These are phyloP conservation scores for Epithemia pelagica DNA, from an alignment of 108 stramenopile genomes.

Conservation along the genomic window DNA sequence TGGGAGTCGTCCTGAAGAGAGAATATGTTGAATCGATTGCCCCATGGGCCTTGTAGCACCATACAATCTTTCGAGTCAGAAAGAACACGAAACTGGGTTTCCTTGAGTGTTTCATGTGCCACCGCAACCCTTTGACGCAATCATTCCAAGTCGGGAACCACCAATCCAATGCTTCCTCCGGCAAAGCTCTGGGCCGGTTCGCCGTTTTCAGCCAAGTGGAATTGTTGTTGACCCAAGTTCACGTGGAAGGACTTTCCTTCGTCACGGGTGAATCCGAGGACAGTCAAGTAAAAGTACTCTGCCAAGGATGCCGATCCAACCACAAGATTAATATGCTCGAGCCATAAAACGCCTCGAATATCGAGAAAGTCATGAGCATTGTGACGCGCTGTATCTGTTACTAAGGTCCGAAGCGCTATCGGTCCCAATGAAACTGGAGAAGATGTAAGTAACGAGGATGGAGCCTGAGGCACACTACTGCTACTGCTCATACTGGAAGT, in stretches of 20 bases:
- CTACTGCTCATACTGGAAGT: not conserved
- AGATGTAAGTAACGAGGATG: not conserved
- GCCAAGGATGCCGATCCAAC: conserved; percentile 35
- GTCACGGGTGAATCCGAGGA: conserved; percentile 42
- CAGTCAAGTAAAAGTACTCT: conserved; percentile 43
- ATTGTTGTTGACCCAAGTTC: conserved; percentile 65
- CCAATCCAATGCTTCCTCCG: conserved; percentile 27
- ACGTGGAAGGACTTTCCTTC: conserved; percentile 38
- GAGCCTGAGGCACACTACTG: not conserved
- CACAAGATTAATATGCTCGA: conserved; percentile 62
- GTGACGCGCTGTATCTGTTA: not conserved
- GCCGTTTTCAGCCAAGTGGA: conserved; percentile 38
- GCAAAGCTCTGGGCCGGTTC: conserved; percentile 15
- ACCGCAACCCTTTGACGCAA: conserved; percentile 15
- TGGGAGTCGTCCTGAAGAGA: conserved; percentile 8
- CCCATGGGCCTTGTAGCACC: conserved; percentile 22
- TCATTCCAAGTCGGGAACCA: conserved; percentile 14
- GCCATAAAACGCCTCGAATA: conserved; percentile 42
- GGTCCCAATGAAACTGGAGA: not conserved
- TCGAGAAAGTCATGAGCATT: conserved; percentile 8
- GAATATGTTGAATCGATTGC: conserved; percentile 21
- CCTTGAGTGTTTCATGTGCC: not conserved
- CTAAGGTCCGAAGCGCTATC: not conserved
- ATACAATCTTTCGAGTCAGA: conserved; percentile 13
- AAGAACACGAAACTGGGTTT: not conserved